Percentiles rank a stretch among this genome's conserved stretches.
Evolutionary conservation across 139 green algal species (phyloP).

Genomic region (Chlorella sp.): DNA sequence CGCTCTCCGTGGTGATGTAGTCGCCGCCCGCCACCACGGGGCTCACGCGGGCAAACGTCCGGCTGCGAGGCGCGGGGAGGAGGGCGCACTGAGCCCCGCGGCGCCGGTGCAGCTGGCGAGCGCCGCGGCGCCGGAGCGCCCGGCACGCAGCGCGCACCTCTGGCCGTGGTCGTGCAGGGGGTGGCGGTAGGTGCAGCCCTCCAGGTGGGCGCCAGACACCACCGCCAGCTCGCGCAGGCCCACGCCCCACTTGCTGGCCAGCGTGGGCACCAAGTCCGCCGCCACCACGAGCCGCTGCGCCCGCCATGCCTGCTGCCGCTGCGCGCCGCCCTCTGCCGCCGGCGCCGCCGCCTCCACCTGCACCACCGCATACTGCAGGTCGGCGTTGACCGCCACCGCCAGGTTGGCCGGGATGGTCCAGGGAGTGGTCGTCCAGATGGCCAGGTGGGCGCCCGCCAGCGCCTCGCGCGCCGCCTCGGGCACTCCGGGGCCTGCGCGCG

Average conservation of each 20-base stretch:
- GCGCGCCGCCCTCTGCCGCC: background rate
- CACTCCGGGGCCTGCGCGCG: slow-evolving; percentile 27
- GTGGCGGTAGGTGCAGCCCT: slow-evolving; percentile 87
- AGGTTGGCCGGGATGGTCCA: slow-evolving; percentile 99
- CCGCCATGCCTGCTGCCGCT: background rate
- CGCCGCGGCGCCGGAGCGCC: too few species aligned
- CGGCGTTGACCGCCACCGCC: slow-evolving; percentile 93
- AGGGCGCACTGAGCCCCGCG: too few species aligned
- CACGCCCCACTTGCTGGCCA: slow-evolving; percentile 74
- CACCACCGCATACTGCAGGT: slow-evolving; percentile 90
- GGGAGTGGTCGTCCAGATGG: slow-evolving; percentile 99
- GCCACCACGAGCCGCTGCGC: slow-evolving; percentile 74
- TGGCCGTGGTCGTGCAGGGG: too few species aligned
- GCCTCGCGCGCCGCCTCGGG: background rate
- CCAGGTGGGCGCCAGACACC: slow-evolving; percentile 53
- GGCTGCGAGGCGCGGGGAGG: too few species aligned
- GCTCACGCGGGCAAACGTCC: slow-evolving; percentile 69
- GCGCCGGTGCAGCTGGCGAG: too few species aligned
- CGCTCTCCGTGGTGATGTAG: slow-evolving; percentile 98
- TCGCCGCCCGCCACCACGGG: slow-evolving; percentile 95
- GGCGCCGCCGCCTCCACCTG: slow-evolving; percentile 38
- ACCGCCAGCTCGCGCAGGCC: slow-evolving; percentile 29
- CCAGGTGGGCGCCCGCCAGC: slow-evolving; percentile 58
- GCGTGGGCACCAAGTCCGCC: slow-evolving; percentile 66
- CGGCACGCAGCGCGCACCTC: too few species aligned